phyloP scores from a whole-genome alignment of 78 protist species.

The Dictyostelium purpureum region DNA sequence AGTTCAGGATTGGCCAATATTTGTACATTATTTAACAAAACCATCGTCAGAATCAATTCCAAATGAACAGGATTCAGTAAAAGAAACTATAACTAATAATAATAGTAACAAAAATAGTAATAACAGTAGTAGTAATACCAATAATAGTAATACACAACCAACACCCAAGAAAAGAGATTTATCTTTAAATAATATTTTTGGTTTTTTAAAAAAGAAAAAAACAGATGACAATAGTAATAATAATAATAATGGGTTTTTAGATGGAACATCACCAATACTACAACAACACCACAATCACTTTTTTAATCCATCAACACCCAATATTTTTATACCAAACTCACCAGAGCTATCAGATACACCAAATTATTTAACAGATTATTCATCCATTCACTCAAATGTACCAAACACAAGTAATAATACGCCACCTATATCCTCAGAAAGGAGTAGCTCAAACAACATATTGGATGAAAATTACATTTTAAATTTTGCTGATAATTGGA shows the following conservation, averaged over 20 bases:
- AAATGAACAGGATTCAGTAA: not conserved
- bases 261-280: not conserved
- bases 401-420: not conserved
- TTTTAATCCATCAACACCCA: not conserved
- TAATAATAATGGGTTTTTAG: too few relatives aligned
- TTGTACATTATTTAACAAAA: constrained; percentile 68
- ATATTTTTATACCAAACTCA: not conserved
- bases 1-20: constrained; percentile 74
- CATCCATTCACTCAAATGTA: not conserved
- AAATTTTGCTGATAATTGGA: constrained; percentile 29
- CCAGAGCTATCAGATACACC: not conserved
- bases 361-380: not conserved
- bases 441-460: not conserved
- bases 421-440: too few relatives aligned
- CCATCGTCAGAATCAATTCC: constrained; percentile 34
- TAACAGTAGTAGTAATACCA: not conserved
- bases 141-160: constrained; percentile 9
- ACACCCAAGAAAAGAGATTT: not conserved
- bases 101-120: not conserved
- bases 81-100: not conserved
- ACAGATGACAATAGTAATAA: not conserved
- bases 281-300: not conserved
- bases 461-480: constrained; percentile 11
- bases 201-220: not conserved
- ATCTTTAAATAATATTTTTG: constrained; percentile 2